A percentile compares a stretch with the other conserved stretches of the same genome.
These are phyloP conservation scores for Moesziomyces sp. DNA, from an alignment of 1,284 basidiomycete genomes.

Conservation along the genomic window DNA sequence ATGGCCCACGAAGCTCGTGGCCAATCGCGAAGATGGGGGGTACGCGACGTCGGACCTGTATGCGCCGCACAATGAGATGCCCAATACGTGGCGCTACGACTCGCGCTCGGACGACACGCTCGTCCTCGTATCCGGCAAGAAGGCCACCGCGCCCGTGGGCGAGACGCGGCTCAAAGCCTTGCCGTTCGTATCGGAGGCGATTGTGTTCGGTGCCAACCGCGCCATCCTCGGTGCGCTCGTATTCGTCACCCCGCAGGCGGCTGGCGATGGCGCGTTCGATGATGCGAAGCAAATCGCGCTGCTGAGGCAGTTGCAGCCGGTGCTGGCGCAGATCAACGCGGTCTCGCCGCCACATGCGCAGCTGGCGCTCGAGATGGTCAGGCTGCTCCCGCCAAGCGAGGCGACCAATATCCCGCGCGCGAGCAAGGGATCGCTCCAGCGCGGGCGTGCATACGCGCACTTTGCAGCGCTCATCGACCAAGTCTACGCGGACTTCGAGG, in stretches of 20 bases:
- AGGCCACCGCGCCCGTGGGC: constrained; percentile 31
- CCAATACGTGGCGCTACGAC: constrained; percentile 46
- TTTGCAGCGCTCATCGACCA: constrained; percentile 34
- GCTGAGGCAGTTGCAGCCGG: constrained; percentile 24
- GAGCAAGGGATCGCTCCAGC: constrained; percentile 56
- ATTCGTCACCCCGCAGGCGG: constrained; percentile 28
- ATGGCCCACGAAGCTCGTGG: constrained; percentile 56
- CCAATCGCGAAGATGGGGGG: constrained; percentile 43
- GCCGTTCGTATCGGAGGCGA: constrained; percentile 37
- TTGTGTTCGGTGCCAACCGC: constrained; percentile 55
- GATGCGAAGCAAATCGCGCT: constrained; percentile 14
- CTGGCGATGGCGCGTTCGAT: constrained; percentile 6
- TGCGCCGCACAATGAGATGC: constrained; percentile 7
- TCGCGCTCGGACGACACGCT: constrained; percentile 50
- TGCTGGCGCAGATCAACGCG: constrained; percentile 30
- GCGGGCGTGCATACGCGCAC: constrained; percentile 42
- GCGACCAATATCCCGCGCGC: constrained; percentile 37
- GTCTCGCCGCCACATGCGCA: constrained; percentile 42
- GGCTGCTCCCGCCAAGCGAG: constrained; percentile 20
- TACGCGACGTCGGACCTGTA: constrained; percentile 57
- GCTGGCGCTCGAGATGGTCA: constrained; percentile 45
- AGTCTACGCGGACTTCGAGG: constrained; percentile 48
- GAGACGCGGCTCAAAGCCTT: constrained; percentile 37
- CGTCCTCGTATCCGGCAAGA: constrained; percentile 56
- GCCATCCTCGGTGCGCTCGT: constrained; percentile 51